A percentile compares a stretch with the other conserved stretches of the same genome.
Evolutionary conservation across 192 early-diverging fungal species (phyloP).

Genomic region (Coemansia pectinata): DNA sequence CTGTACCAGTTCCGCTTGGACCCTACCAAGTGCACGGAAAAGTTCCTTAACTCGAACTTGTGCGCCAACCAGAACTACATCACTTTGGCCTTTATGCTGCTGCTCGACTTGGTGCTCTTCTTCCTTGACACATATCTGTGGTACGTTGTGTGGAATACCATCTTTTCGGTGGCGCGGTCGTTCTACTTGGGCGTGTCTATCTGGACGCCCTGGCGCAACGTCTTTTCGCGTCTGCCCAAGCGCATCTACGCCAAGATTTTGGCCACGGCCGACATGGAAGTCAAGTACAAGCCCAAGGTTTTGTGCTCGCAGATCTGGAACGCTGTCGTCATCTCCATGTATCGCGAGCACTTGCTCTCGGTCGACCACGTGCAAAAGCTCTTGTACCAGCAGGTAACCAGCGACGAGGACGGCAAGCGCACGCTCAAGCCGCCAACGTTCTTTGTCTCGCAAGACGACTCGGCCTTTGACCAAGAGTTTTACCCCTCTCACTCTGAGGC

Average conservation of each 20-base stretch:
- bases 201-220: slow-evolving; percentile 81
- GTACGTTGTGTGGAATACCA: slow-evolving; percentile 84
- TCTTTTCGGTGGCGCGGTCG: slow-evolving; percentile 74
- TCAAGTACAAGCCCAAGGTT: slow-evolving; percentile 77
- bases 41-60: slow-evolving; percentile 57
- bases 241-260: slow-evolving; percentile 77
- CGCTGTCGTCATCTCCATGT: slow-evolving; percentile 82
- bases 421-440: slow-evolving; percentile 73
- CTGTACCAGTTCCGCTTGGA: slow-evolving; percentile 59
- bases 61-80: slow-evolving; percentile 70
- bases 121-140: slow-evolving; percentile 87
- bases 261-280: slow-evolving; percentile 69
- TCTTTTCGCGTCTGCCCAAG: slow-evolving; percentile 76
- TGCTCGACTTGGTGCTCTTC: slow-evolving; percentile 72
- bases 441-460: slow-evolving; percentile 76
- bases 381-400: slow-evolving; percentile 71
- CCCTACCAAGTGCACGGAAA: slow-evolving; percentile 62
- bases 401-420: slow-evolving; percentile 65
- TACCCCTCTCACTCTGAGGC: slow-evolving; percentile 76
- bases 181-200: slow-evolving; percentile 79
- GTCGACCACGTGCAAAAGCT: slow-evolving; percentile 74
- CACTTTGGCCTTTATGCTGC: slow-evolving; percentile 71
- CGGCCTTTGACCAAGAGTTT: slow-evolving; percentile 69
- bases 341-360: slow-evolving; percentile 74
- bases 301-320: slow-evolving; percentile 84